A percentile compares a stretch with the other conserved stretches of the same genome.
phyloP scores from a whole-genome alignment of 441 rosid genomes.

The Gossypium laxum region DNA sequence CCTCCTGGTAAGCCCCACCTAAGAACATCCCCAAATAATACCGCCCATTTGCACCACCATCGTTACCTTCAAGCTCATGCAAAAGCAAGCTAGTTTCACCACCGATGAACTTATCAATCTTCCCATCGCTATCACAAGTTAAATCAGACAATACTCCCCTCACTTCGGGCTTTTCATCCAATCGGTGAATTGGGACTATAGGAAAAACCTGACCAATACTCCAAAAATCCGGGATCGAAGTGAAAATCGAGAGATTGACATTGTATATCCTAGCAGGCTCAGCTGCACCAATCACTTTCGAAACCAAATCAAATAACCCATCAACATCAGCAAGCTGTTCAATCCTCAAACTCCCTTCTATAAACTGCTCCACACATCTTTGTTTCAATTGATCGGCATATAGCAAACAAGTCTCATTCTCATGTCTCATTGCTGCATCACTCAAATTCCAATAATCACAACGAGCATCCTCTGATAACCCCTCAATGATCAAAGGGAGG shows the following conservation, averaged over 20 bases:
- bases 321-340: conserved; percentile 81
- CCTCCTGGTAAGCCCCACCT: conserved; percentile 97
- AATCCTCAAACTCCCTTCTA: conserved; percentile 64
- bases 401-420: conserved; percentile 49
- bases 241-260: conserved; percentile 74
- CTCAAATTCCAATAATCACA: conserved; percentile 41
- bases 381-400: conserved; percentile 75
- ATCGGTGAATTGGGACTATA: conserved; percentile 72
- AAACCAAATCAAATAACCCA: conserved; percentile 64
- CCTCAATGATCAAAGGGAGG: conserved; percentile 41
- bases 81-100: conserved; percentile 75
- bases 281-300: conserved; percentile 41
- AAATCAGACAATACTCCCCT: conserved; percentile 74
- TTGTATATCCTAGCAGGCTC: conserved; percentile 60
- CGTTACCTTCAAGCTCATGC: conserved; percentile 50
- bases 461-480: conserved; percentile 47
- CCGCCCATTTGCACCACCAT: conserved; percentile 27
- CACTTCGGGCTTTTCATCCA: conserved; percentile 61
- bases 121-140: conserved; percentile 96
- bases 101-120: conserved; percentile 76
- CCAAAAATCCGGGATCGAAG: conserved; percentile 98
- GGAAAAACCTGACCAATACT: conserved; percentile 90
- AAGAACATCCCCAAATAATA: conserved; percentile 90
- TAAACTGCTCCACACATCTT: conserved; percentile 66
- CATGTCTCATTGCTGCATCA: conserved; percentile 52